A percentile compares a stretch with the other conserved stretches of the same genome.
phyloP scores from a whole-genome alignment of 495 filamentous ascomycete species.

The Podospora bellae-mahoneyi region DNA sequence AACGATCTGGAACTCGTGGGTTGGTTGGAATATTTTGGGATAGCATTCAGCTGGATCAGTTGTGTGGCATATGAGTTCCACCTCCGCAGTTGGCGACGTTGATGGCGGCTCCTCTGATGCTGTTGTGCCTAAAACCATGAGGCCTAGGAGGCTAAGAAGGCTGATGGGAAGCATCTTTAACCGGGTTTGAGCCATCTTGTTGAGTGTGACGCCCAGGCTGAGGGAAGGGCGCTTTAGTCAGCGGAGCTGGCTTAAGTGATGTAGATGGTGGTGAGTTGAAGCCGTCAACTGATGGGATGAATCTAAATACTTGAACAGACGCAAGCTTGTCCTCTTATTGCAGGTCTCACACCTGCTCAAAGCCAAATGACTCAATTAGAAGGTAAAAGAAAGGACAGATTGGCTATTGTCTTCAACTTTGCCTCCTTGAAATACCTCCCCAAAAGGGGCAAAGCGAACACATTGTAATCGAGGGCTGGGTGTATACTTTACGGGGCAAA shows the following conservation, averaged over 20 bases:
- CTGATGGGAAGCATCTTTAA: constrained; percentile 22
- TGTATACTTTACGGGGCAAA: constrained; percentile 32
- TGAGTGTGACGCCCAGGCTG: not conserved
- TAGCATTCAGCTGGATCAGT: constrained; percentile 58
- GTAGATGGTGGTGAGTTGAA: constrained; percentile 10
- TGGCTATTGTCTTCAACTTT: constrained; percentile 18
- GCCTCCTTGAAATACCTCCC: constrained; percentile 11
- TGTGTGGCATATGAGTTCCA: constrained; percentile 62
- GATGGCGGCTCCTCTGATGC: constrained; percentile 27
- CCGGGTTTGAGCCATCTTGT: constrained; percentile 24
- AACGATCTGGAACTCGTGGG: constrained; percentile 58
- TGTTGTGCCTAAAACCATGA: constrained; percentile 24
- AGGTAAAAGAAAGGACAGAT: constrained; percentile 33
- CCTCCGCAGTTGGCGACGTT: constrained; percentile 30
- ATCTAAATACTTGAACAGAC: constrained; percentile 5
- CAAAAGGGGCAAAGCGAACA: not conserved
- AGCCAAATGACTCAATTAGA: constrained; percentile 25
- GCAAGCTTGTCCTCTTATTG: not conserved
- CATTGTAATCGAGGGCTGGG: not conserved
- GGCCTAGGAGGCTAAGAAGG: constrained; percentile 27
- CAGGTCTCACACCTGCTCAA: not conserved
- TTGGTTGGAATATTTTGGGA: constrained; percentile 59
- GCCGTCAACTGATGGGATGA: not conserved
- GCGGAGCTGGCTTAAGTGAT: not conserved
- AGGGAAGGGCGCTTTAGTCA: not conserved